Percentiles rank a stretch among this genome's conserved stretches.
phyloP scores from a whole-genome alignment of 306 rosid species.

The Citrullus amarus region DNA sequence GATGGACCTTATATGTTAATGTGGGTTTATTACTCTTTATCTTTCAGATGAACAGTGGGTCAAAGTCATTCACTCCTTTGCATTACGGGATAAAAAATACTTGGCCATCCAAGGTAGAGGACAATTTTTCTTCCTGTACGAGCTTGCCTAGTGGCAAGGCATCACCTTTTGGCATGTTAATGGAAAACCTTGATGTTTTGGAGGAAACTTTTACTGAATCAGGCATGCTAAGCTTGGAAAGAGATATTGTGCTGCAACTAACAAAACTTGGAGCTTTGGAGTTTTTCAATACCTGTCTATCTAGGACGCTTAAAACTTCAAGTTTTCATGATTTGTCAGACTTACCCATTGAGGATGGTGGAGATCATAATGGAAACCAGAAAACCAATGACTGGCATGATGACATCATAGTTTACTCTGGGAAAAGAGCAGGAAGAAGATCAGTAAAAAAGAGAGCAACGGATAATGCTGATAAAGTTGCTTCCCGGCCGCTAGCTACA shows the following conservation, averaged over 20 bases:
- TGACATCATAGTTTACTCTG: conserved; percentile 34
- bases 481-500: conserved; percentile 18
- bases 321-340: conserved; percentile 13
- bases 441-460: conserved; percentile 27
- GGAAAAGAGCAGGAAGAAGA: conserved; percentile 39
- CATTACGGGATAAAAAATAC: conserved; percentile 17
- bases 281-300: conserved; percentile 45
- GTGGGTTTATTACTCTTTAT: neutral
- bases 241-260: conserved; percentile 44
- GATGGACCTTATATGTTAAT: conserved; percentile 11
- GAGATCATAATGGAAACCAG: conserved; percentile 18
- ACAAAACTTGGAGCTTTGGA: conserved; percentile 70
- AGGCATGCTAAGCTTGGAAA: conserved; percentile 39
- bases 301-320: conserved; percentile 36
- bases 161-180: conserved; percentile 41
- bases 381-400: conserved; percentile 13
- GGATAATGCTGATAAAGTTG: conserved; percentile 12
- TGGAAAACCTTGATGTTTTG: conserved; percentile 63
- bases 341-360: conserved; percentile 13
- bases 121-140: conserved; percentile 2
- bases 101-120: conserved; percentile 21
- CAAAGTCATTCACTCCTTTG: conserved; percentile 20
- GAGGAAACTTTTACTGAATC: conserved; percentile 68
- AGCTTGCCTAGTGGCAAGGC: conserved; percentile 27
- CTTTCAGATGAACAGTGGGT: conserved; percentile 33